Conservation (phyloP, 164 flowering plant genomes). For the Piper betle region DNA sequence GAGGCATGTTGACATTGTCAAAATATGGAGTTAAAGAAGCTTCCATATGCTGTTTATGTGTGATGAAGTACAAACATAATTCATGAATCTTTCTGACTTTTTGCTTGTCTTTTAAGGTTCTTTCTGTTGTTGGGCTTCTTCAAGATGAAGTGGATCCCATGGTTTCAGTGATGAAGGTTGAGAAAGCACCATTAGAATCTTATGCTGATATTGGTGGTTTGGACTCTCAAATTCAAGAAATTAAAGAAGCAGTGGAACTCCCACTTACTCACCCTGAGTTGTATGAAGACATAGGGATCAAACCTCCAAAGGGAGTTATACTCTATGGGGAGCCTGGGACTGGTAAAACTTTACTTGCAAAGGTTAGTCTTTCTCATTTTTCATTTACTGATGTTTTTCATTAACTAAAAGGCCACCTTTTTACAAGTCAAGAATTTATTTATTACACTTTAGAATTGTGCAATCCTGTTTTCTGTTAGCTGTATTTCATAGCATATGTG, state of each 20-base stretch:
- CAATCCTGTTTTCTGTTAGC: not conserved
- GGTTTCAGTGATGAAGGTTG: conserved; percentile 85
- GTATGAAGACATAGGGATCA: conserved; percentile 81
- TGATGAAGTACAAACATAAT: not conserved
- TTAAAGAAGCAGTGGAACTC: conserved; percentile 82
- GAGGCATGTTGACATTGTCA: too few species aligned
- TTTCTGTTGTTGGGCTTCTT: conserved; percentile 78
- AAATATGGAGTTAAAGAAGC: not conserved
- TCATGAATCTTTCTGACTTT: not conserved
- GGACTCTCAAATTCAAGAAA: conserved; percentile 85
- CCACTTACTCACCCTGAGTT: conserved; percentile 81
- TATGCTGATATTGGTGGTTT: conserved; percentile 86
- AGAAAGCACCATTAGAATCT: conserved; percentile 74
- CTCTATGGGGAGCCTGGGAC: conserved; percentile 90
- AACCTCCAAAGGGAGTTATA: conserved; percentile 84
- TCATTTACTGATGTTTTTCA: not conserved
- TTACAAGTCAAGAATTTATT: not conserved
- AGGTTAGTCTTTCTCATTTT: conserved; percentile 25
- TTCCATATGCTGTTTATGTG: not conserved
- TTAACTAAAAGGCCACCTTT: not conserved
- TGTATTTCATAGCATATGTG: too few species aligned
- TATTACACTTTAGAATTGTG: not conserved
- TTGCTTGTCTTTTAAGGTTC: conserved; percentile 26
- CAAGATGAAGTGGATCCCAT: conserved; percentile 85
- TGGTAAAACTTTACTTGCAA: conserved; percentile 80